Conservation (phyloP, 208 protist species). For the Naegleria fowleri region DNA sequence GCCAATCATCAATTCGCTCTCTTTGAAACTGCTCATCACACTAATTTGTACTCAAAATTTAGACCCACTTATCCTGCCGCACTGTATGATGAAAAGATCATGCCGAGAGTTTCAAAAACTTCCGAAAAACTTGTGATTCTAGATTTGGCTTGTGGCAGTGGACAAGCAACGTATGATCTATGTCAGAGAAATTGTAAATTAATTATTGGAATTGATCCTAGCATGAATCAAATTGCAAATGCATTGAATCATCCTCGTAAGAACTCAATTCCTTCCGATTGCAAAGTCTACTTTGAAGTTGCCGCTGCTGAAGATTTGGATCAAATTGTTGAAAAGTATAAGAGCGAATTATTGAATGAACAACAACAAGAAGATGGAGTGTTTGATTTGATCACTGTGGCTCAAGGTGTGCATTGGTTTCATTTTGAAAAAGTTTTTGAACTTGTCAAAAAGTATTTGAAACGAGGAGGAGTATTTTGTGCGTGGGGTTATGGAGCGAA, state of each 20-base stretch:
- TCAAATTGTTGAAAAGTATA: not conserved
- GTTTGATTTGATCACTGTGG: slow-evolving; percentile 7
- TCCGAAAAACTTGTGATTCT: not conserved
- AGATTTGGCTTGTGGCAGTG: slow-evolving; percentile 10
- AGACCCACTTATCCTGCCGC: not conserved
- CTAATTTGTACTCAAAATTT: not conserved
- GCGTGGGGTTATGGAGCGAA: not conserved
- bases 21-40: not conserved
- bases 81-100: not conserved
- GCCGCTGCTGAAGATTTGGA: not conserved
- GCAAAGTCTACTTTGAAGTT: not conserved
- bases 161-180: not conserved
- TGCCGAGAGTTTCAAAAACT: not conserved
- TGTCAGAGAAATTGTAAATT: not conserved
- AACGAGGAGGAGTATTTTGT: not conserved
- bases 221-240: not conserved
- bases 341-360: not conserved
- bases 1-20: not conserved
- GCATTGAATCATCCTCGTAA: not conserved
- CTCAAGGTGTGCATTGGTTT: slow-evolving; percentile 24
- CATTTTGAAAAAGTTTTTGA: not conserved
- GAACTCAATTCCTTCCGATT: not conserved
- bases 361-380: not conserved
- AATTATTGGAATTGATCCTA: not conserved
- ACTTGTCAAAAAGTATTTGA: not conserved